Evolutionary conservation across 2,329 filamentous ascomycete genomes (phyloP).

Genomic region (Torrubiellomyces zombiae): DNA sequence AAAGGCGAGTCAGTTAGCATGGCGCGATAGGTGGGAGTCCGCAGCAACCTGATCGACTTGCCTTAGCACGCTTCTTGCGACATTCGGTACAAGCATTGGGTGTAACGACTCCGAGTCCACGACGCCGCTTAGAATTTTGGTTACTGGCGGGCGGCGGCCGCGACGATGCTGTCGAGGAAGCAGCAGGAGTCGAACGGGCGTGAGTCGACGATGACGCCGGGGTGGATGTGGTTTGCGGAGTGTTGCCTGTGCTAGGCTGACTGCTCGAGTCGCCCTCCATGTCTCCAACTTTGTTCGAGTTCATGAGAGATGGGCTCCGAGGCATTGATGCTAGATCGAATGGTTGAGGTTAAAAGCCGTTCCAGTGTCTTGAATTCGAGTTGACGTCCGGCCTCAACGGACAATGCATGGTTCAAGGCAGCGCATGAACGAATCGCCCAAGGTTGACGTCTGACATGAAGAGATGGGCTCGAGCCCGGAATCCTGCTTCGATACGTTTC

Average conservation of each 20-base stretch:
- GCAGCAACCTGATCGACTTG: conserved; percentile 10
- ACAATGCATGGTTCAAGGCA: no score
- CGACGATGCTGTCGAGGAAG: conserved; percentile 6
- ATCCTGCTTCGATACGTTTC: no score
- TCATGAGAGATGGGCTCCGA: no score
- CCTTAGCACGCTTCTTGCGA: conserved; percentile 45
- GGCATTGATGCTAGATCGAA: no score
- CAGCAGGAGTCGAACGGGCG: conserved; percentile 3
- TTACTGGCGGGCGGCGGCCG: conserved; percentile 13
- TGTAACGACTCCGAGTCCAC: conserved; percentile 39
- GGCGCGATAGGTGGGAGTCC: background rate
- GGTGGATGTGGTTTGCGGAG: conserved; percentile 13
- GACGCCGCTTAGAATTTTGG: conserved; percentile 29
- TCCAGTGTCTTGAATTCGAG: no score
- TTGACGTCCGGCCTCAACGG: no score
- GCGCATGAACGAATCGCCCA: no score
- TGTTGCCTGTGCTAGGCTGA: conserved; percentile 16
- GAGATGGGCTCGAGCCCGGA: no score
- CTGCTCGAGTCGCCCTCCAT: conserved; percentile 17
- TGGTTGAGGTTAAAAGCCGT: no score
- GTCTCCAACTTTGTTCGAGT: no score
- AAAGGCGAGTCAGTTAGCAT: background rate
- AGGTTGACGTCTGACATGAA: no score
- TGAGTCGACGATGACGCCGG: conserved; percentile 9
- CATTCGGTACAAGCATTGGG: conserved; percentile 46